A percentile compares a stretch with the other conserved stretches of the same genome.
Evolutionary conservation across 345 rosid genomes (phyloP).

Genomic region (Salix suchowensis): DNA sequence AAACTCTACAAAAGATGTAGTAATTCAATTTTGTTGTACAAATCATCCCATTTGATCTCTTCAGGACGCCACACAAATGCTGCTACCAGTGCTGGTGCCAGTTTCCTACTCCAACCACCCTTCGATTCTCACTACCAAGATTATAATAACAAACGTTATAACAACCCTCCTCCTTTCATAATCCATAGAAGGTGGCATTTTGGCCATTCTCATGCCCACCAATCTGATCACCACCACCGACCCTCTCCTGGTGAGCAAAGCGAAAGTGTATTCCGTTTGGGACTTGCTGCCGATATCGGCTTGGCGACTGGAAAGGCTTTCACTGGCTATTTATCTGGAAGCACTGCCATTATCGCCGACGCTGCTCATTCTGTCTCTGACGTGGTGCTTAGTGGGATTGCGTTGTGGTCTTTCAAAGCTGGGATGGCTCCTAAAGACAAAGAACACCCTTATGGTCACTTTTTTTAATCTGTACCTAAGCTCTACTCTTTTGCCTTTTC

Average conservation of each 20-base stretch:
- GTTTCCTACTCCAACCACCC: conserved; percentile 13
- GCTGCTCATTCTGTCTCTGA: conserved; percentile 71
- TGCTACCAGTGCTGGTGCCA: not conserved
- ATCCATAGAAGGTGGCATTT: conserved; percentile 66
- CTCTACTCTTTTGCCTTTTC: conserved; percentile 28
- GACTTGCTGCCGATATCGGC: conserved; percentile 56
- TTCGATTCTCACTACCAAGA: conserved; percentile 21
- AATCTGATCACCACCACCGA: conserved; percentile 20
- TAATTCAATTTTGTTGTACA: conserved; percentile 22
- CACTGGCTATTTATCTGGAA: conserved; percentile 59
- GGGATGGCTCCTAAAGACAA: conserved; percentile 82
- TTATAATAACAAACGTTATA: not conserved
- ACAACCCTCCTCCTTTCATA: conserved; percentile 8
- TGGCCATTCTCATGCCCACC: conserved; percentile 46
- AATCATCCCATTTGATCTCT: conserved; percentile 32
- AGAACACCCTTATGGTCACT: conserved; percentile 94
- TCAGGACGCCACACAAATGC: conserved; percentile 14
- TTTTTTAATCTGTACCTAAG: conserved; percentile 43
- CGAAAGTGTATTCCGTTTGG: conserved; percentile 72
- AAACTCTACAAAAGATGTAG: not conserved
- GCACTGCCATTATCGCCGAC: conserved; percentile 64
- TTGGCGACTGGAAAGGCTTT: conserved; percentile 62
- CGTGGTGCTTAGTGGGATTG: conserved; percentile 81
- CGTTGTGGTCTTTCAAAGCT: conserved; percentile 77
- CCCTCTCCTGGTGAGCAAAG: conserved; percentile 37